Base-by-base conservation (phyloP, 495 filamentous ascomycete species). In the Tuber calosporum region DNA sequence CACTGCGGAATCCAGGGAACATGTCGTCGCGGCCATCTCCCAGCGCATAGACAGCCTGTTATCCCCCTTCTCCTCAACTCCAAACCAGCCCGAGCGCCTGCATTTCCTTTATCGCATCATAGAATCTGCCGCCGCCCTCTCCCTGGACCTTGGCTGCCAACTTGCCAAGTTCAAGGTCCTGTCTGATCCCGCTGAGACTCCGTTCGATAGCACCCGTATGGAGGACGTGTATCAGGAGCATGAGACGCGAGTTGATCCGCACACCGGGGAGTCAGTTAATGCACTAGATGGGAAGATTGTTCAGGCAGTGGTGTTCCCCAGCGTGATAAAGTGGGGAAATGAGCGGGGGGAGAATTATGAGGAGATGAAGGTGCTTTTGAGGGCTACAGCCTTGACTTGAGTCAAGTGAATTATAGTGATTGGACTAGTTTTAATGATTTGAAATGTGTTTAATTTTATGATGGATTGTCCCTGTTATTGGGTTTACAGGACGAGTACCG, bases 291-390 rank as follows among this genome's bases (percentile, higher is more conserved):
- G 37, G 39, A 68, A 45, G 71, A 9, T 66, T 15, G 42, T 73
- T 39, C 62, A 26, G 15, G 39, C 77, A 39, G 58, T 66, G 19
- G 43, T 78, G 36, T 71, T 67, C 58, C 76, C 74, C 4, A 66
- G 68, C 34, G 20, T 78, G 43, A 20, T 66, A 9, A 78, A 78
- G 68, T n/a, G 26, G n/a, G 76, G 76, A 13, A 77, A 62, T 43
- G 76, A 77, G n/a, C 74, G 77, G 20, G 74, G 76, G 22, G 76
- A 77, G 9, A 45, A 68, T 15, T 78, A 78, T 4, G 58, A 73
- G 0, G 34, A 40, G 17, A 20, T 34, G 53, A 62, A 30, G 15
- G 53, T 62, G 13, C 26, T 62, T 62, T 62, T 62, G 26, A 62
- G 34, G 26, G 30, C 53, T 62, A 62, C 2, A 34, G 53, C 34